Conservation (phyloP, 2,329 filamentous ascomycete species). For the Fusarium nodosum region DNA sequence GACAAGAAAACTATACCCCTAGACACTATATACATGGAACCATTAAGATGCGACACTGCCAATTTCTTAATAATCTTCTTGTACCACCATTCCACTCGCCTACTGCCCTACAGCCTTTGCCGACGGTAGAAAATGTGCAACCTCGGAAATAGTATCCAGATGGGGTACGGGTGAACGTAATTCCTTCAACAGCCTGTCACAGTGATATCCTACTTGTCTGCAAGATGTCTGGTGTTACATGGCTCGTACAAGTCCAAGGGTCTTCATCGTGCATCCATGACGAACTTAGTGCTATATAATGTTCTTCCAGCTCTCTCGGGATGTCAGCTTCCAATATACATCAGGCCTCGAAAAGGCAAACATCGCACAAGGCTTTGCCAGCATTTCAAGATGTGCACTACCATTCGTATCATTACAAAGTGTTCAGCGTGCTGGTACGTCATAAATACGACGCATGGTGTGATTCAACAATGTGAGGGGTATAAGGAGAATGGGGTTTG, state of each 20-base stretch:
- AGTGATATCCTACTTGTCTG: neutral
- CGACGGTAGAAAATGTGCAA: neutral
- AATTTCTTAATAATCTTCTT: neutral
- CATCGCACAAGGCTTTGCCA: neutral
- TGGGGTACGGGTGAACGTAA: neutral
- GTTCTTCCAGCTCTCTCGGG: neutral
- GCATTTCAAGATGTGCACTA: conserved; percentile 4
- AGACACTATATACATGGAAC: neutral
- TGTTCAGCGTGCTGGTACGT: conserved; percentile 5
- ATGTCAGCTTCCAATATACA: neutral
- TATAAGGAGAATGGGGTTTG: neutral
- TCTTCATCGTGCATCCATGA: neutral
- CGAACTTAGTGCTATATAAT: neutral
- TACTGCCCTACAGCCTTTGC: neutral
- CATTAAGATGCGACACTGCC: neutral
- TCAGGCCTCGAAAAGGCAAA: neutral
- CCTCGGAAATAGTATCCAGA: neutral
- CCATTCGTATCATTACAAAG: neutral
- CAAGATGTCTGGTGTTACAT: neutral
- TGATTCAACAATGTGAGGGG: conserved; percentile 1
- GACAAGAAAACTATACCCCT: too few relatives aligned
- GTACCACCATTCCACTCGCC: too few relatives aligned
- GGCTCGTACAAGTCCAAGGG: neutral
- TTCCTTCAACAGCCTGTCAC: neutral
- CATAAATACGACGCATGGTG: conserved; percentile 4